These are phyloP conservation scores for Hemisphaericaspora subhashii DNA, from an alignment of 1,139 yeast genomes.

Conservation along the genomic window DNA sequence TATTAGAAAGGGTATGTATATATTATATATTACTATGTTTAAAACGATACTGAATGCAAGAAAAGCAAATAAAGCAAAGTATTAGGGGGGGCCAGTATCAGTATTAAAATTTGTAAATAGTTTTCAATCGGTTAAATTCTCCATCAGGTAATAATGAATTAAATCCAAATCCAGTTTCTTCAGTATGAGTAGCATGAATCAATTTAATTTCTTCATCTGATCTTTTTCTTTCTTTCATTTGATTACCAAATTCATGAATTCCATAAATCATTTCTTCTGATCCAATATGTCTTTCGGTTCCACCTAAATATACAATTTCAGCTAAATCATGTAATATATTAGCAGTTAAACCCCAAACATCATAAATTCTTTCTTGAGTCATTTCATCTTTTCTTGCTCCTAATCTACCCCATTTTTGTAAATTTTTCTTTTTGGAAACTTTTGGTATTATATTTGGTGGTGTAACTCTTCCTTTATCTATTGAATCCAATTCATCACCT, in stretches of 20 bases:
- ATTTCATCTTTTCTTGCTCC: constrained; percentile 41
- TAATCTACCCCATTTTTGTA: constrained; percentile 38
- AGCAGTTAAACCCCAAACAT: constrained; percentile 93
- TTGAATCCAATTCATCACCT: constrained; percentile 16
- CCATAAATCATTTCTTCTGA: constrained; percentile 68
- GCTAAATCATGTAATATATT: constrained; percentile 81
- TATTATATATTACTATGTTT: no score
- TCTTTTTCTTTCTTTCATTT: constrained; percentile 36
- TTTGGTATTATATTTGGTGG: constrained; percentile 14
- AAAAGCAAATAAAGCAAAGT: no score
- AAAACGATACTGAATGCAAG: no score
- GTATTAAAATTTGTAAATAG: constrained; percentile 35
- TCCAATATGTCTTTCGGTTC: constrained; percentile 39
- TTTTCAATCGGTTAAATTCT: constrained; percentile 43
- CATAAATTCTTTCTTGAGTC: constrained; percentile 50
- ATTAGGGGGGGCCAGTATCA: no score
- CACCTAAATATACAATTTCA: constrained; percentile 43
- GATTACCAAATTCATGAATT: constrained; percentile 51
- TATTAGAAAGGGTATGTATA: no score
- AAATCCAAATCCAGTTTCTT: constrained; percentile 42
- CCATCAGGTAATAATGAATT: constrained; percentile 49
- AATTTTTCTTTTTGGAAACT: constrained; percentile 11
- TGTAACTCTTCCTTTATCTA: constrained; percentile 15
- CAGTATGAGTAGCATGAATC: constrained; percentile 29
- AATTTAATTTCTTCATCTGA: constrained; percentile 37